Evolutionary conservation across 1,284 basidiomycete species (phyloP), one percentile per base, ranked within the genome.

Genomic region (Pseudozyma pruni): DNA sequence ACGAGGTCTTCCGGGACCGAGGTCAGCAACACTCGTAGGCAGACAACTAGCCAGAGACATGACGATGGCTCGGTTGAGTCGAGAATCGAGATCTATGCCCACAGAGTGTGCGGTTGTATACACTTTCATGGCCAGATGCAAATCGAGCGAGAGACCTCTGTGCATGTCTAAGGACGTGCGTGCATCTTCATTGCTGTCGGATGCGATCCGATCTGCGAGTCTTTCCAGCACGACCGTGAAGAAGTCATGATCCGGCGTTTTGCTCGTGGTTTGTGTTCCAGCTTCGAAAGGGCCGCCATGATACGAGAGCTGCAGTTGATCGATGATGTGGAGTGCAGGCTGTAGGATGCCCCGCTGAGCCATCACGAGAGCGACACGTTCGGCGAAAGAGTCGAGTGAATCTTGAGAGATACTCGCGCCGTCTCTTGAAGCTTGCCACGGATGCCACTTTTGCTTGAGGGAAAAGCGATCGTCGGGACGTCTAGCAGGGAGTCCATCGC

Each of bases 321-420:
- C 43, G 11, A 71, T 25, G 39, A 71, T 45, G 37, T 71, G 57
- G 13, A 71, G 43, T 11, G 61, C 45, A 2, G 68, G 68, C 29
- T 64, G 57, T 0, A 71, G 42, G 19, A 61, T 49, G 11, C 61
- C 61, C 2, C 68, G 61, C 38, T 66, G 53, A 4, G 61, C 68
- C 16, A 71, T 57, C 0, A 71, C 68, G 9, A 71, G 56, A 5
- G 68, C 49, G 9, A 66, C 54, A 13, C 57, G 61, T 20, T 71
- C 68, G 16, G 61, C 49, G 16, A 71, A 64, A 19, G 53, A 47
- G 31, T 66, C 53, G 37, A 71, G 53, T 8, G 41, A 35, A 14
- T 58, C 46, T 19, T 49, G 27, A 2, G 61, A 53, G 23, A 71
- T 22, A 1, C 31, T 19, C 5, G 8, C 10, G 4, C 54, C 58